phyloP scores from a whole-genome alignment of 2,329 filamentous ascomycete genomes.

The Penicillium freii region DNA sequence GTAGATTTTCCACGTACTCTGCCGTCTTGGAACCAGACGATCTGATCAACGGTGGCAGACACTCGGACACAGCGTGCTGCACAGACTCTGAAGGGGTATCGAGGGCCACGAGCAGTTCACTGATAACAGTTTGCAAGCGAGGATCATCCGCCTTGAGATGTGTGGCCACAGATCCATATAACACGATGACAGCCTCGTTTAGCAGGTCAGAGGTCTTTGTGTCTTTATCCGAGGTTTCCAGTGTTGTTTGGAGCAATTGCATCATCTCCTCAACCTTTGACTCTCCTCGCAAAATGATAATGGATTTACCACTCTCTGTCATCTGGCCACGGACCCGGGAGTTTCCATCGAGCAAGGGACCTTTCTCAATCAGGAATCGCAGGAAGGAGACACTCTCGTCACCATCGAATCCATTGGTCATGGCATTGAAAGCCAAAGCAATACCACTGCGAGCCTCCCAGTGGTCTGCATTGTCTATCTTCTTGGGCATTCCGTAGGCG shows the following conservation, averaged over 20 bases:
- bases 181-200: conserved; percentile 95
- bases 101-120: conserved; percentile 79
- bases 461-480: conserved; percentile 79
- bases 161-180: conserved; percentile 89
- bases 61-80: conserved; percentile 93
- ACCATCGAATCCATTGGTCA: conserved; percentile 68
- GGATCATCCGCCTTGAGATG: conserved; percentile 82
- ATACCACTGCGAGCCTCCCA: conserved; percentile 92
- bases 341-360: conserved; percentile 82
- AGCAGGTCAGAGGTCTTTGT: conserved; percentile 82
- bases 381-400: conserved; percentile 74
- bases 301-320: conserved; percentile 80
- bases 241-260: conserved; percentile 81
- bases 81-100: conserved; percentile 95
- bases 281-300: conserved; percentile 79
- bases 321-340: conserved; percentile 78
- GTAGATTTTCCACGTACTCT: conserved; percentile 75
- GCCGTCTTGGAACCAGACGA: conserved; percentile 74
- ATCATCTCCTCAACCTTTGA: conserved; percentile 83
- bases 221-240: conserved; percentile 81
- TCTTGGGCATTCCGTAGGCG: conserved; percentile 90
- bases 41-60: conserved; percentile 83
- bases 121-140: conserved; percentile 83
- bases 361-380: conserved; percentile 78
- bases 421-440: conserved; percentile 79